A percentile compares a stretch with the other conserved stretches of the same genome.
Conservation (phyloP, 495 filamentous ascomycete species). For the Aspergillus sclerotioniger region DNA sequence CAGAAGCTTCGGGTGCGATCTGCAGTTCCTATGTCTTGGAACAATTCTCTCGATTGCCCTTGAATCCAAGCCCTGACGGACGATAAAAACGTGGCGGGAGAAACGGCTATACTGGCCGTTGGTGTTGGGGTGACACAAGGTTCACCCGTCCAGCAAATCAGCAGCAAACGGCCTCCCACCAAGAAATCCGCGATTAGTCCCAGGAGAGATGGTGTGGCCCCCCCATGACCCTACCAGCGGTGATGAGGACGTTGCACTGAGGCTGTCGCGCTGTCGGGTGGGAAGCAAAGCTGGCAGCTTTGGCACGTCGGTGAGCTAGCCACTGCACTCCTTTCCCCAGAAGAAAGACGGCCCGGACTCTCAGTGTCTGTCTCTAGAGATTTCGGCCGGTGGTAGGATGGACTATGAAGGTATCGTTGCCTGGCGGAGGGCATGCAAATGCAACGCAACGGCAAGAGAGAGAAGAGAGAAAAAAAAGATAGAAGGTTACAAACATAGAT, state of each 20-base stretch:
- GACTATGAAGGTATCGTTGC: too few species aligned
- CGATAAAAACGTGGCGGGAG: not conserved
- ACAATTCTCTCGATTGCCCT: not conserved
- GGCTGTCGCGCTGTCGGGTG: not conserved
- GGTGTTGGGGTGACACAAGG: not conserved
- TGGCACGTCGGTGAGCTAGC: not conserved
- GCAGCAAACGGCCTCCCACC: not conserved
- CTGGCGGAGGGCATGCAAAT: too few species aligned
- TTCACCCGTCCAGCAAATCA: not conserved
- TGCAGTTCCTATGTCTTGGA: not conserved
- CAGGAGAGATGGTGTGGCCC: not conserved
- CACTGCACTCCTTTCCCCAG: too few species aligned
- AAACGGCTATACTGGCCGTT: conserved; percentile 1
- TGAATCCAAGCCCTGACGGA: not conserved
- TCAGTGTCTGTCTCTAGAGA: too few species aligned
- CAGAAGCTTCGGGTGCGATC: not conserved
- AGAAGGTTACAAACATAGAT: too few species aligned
- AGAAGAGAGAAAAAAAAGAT: too few species aligned
- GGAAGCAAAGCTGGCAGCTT: not conserved
- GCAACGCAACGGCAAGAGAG: too few species aligned
- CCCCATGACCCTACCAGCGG: not conserved
- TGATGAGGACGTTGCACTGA: not conserved
- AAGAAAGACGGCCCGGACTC: too few species aligned
- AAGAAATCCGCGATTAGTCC: not conserved
- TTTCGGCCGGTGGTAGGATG: too few species aligned